These are phyloP conservation scores for Flaveria sonorensis DNA, from an alignment of 129 eudicot species.

Conservation along the genomic window DNA sequence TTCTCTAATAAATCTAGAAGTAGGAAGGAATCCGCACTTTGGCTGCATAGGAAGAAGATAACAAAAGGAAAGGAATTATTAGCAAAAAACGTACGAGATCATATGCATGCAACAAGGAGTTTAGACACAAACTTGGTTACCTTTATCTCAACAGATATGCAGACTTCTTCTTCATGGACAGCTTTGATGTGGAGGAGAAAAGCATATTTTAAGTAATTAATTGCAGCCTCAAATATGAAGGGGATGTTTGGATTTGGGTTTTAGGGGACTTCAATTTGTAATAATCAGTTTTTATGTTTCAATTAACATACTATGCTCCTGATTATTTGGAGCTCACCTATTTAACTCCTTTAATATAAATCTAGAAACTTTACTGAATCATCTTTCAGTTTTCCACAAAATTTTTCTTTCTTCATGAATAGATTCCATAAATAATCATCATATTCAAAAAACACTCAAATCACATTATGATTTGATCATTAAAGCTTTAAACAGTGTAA, in stretches of 20 bases:
- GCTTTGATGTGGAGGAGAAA: constrained; percentile 38
- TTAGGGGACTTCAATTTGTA: neutral
- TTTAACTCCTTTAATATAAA: no score
- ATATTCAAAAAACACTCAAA: no score
- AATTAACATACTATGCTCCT: no score
- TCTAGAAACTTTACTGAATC: no score
- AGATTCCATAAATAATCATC: no score
- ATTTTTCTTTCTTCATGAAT: no score
- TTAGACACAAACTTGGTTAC: constrained; percentile 31
- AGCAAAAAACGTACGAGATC: neutral
- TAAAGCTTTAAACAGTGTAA: neutral
- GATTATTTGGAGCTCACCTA: no score
- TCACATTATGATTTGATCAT: neutral
- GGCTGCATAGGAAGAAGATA: constrained; percentile 55
- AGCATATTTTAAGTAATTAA: neutral
- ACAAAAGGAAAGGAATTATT: neutral
- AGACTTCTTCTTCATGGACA: constrained; percentile 44
- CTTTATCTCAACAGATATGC: constrained; percentile 89
- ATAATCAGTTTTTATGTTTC: neutral
- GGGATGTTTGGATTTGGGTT: neutral
- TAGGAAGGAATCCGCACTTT: constrained; percentile 87
- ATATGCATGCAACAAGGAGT: neutral
- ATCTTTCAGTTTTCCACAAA: no score
- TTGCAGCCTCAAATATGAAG: neutral
- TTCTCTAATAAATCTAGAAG: constrained; percentile 62